A percentile compares a stretch with the other conserved stretches of the same genome.
Evolutionary conservation across 2,329 filamentous ascomycete genomes (phyloP).

Genomic region (Dichotomopilus funicola): DNA sequence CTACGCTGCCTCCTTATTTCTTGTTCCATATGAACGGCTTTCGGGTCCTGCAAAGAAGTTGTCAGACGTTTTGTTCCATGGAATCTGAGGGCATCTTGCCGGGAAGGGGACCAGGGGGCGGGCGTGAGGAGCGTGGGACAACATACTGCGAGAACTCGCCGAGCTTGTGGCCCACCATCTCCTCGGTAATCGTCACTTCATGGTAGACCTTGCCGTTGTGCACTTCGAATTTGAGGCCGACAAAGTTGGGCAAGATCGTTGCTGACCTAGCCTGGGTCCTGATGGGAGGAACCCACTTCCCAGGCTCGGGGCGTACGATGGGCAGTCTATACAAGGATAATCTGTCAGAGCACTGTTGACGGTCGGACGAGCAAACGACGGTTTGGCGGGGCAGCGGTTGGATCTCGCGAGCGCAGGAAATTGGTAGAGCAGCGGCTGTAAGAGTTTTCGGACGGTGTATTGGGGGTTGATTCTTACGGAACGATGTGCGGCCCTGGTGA

Average conservation of each 20-base stretch:
- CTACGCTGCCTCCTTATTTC: constrained; percentile 12
- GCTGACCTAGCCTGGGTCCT: constrained; percentile 81
- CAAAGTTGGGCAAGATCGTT: constrained; percentile 87
- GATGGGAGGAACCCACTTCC: constrained; percentile 64
- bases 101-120: neutral
- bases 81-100: neutral
- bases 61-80: constrained; percentile 11
- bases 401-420: neutral
- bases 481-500: constrained; percentile 45
- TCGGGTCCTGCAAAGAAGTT: constrained; percentile 39
- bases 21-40: constrained; percentile 52
- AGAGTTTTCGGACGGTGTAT: neutral
- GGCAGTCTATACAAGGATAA: constrained; percentile 42
- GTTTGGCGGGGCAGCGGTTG: neutral
- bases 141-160: constrained; percentile 87
- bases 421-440: neutral
- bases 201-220: constrained; percentile 87
- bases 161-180: constrained; percentile 94
- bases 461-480: constrained; percentile 37
- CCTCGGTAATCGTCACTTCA: constrained; percentile 78
- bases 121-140: neutral
- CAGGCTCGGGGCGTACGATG: constrained; percentile 54
- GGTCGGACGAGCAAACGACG: neutral
- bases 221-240: constrained; percentile 81
- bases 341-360: constrained; percentile 7